phyloP scores from a whole-genome alignment of 208 protist species.

The Jaenimonas drosophilae region DNA sequence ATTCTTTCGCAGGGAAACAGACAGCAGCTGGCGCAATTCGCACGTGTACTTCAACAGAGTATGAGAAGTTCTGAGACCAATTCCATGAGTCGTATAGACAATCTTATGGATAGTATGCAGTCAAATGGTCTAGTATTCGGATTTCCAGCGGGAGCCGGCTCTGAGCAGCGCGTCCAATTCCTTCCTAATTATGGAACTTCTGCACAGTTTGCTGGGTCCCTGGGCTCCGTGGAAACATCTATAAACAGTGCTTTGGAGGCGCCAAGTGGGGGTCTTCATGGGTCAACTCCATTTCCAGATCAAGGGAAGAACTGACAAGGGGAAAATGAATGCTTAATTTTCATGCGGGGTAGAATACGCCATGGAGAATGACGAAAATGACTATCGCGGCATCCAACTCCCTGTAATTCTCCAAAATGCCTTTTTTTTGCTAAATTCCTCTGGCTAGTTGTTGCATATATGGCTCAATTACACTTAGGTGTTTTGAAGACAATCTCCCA shows the following conservation, averaged over 20 bases:
- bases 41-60: slow-evolving; percentile 26
- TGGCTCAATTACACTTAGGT: slow-evolving; percentile 6
- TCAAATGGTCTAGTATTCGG: slow-evolving; percentile 1
- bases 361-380: too few species aligned
- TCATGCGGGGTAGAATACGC: too few species aligned
- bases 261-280: background rate
- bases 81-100: slow-evolving; percentile 32
- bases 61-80: slow-evolving; percentile 12
- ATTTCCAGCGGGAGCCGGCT: background rate
- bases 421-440: slow-evolving; percentile 1
- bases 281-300: background rate
- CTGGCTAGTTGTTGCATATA: slow-evolving; percentile 1
- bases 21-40: slow-evolving; percentile 17
- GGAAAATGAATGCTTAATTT: background rate
- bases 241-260: background rate
- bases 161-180: slow-evolving; percentile 2
- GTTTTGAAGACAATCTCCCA: slow-evolving; percentile 14
- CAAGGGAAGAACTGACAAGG: background rate
- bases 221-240: too few species aligned
- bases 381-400: background rate
- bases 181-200: too few species aligned
- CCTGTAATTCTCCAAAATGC: background rate
- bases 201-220: too few species aligned
- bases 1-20: slow-evolving; percentile 24
- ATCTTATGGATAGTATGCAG: slow-evolving; percentile 44